Evolutionary conservation across 2,329 filamentous ascomycete genomes (phyloP), one percentile per base, ranked within the genome.

Genomic region (Xylariaceae sp.): DNA sequence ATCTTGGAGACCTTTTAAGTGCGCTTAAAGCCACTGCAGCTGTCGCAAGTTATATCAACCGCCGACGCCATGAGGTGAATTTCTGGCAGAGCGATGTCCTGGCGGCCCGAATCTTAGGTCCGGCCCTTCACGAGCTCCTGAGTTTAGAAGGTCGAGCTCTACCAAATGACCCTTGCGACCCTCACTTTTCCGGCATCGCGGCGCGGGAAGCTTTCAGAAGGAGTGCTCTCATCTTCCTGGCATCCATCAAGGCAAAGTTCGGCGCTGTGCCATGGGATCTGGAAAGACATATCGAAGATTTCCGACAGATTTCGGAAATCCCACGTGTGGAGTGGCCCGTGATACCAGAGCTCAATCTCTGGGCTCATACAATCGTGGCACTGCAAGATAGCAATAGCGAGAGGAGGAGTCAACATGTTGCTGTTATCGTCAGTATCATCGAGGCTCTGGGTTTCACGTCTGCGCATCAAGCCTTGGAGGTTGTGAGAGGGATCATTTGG

Each of bases 321-420:
- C 63, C 64, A 2, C 42, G 58, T 9, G 62, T 66, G 0, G 47
- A 62, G 28, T 66, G 63, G 64, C 45, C 54, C 14, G 28, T 58
- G 2, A 54, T 65, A n/a, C 62, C 63, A n/a, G 62, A 66, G 56
- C 43, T 66, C n/a, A 64, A 58, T 33, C 56, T 66, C 14, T 66
- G 64, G 64, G 62, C 61, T 2, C 63, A 65, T 13, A 47, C 63
- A 1, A 54, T 59, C 3, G 60, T 56, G n/a, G 64, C 62, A 3
- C 49, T 62, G 51, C 57, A 60, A n/a, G 61, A 63, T 33, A 50
- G 58, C 10, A 53, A 44, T 12, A 55, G 54, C 14, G 48, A 51
- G 14, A 28, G 22, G 4, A 53, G 64, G 3, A 52, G 48, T 18
- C 65, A 61, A 58, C 61, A 66, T 34, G 53, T 66, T 6, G 42